phyloP scores from a whole-genome alignment of 2,329 filamentous ascomycete genomes.

The Didymella keratinophila region DNA sequence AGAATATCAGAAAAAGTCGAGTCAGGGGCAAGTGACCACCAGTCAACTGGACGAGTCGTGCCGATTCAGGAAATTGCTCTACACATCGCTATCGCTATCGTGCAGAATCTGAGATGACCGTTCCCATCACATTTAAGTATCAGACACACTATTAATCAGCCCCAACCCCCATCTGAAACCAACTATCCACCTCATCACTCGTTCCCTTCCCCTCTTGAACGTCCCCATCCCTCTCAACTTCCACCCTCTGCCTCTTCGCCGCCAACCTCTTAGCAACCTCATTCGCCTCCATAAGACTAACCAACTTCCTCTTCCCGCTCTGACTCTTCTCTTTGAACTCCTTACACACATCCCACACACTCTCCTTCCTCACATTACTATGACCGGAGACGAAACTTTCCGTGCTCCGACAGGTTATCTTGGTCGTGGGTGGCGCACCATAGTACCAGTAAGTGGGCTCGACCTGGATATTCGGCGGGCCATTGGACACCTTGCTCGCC shows the following conservation, averaged over 20 bases:
- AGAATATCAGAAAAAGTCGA: no score
- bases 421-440: not conserved
- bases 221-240: conserved; percentile 60
- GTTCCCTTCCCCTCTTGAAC: conserved; percentile 28
- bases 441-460: not conserved
- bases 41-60: no score
- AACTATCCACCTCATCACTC: conserved; percentile 22
- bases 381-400: conserved; percentile 32
- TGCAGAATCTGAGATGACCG: no score
- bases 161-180: conserved; percentile 1
- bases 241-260: conserved; percentile 14
- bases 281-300: conserved; percentile 67
- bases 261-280: conserved; percentile 64
- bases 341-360: conserved; percentile 51
- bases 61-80: no score
- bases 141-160: no score
- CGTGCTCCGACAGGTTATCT: conserved; percentile 16
- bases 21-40: no score
- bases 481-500: conserved; percentile 40
- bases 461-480: conserved; percentile 22
- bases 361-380: conserved; percentile 20
- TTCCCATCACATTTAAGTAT: no score
- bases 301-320: conserved; percentile 59
- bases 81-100: no score
- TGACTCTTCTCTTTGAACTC: conserved; percentile 34